Percentiles rank a stretch among this genome's conserved stretches.
Evolutionary conservation across 2,329 filamentous ascomycete species (phyloP).

Genomic region (Penicillium sp.): DNA sequence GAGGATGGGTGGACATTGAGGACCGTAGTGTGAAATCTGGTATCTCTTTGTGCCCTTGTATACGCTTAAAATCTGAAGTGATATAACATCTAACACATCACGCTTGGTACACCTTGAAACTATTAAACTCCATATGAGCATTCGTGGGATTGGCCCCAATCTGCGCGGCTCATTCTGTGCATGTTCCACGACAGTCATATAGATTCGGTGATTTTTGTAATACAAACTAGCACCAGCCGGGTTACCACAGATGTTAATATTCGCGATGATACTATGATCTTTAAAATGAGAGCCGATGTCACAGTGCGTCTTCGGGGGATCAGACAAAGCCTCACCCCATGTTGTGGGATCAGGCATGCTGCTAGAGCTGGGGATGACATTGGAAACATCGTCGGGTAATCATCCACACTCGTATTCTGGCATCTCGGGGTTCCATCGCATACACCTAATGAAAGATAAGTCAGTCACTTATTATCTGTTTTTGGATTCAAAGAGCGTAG

Average conservation of each 20-base stretch:
- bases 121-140: too few relatives aligned
- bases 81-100: too few relatives aligned
- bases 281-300: constrained; percentile 60
- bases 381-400: constrained; percentile 27
- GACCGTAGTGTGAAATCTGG: too few relatives aligned
- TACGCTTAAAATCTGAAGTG: too few relatives aligned
- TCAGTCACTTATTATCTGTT: background rate
- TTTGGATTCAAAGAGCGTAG: too few relatives aligned
- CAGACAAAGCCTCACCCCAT: constrained; percentile 65
- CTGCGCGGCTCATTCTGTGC: too few relatives aligned
- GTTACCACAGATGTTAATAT: constrained; percentile 65
- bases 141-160: background rate
- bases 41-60: too few relatives aligned
- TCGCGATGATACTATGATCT: constrained; percentile 66
- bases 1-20: too few relatives aligned
- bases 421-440: constrained; percentile 62
- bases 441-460: constrained; percentile 44
- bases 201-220: too few relatives aligned
- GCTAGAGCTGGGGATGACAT: constrained; percentile 48
- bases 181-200: too few relatives aligned
- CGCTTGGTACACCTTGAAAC: too few relatives aligned
- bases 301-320: constrained; percentile 65
- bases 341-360: constrained; percentile 58
- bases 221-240: constrained; percentile 35
- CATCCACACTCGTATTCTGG: too few relatives aligned